Conservation (phyloP, 2,329 filamentous ascomycete genomes). For the Teratosphaeria gauchensis region DNA sequence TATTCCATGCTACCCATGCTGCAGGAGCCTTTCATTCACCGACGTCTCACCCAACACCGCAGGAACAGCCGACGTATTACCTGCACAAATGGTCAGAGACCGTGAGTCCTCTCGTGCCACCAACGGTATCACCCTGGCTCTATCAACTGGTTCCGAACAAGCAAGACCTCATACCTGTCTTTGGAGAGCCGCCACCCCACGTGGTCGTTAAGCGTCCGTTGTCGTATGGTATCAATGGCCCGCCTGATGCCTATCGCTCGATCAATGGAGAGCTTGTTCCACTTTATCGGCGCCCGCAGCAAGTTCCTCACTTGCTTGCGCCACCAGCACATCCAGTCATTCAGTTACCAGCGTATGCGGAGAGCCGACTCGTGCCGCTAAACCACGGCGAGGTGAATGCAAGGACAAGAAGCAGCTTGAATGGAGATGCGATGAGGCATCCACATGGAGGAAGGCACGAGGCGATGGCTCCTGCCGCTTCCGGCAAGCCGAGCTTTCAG, state of each 20-base stretch:
- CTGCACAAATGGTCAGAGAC: neutral
- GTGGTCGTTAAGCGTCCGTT: neutral
- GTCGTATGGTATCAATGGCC: neutral
- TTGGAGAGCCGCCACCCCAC: neutral
- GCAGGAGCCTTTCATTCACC: neutral
- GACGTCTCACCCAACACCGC: neutral
- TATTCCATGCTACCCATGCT: neutral
- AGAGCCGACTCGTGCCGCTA: too few relatives aligned
- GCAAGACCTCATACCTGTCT: neutral
- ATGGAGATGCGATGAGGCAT: too few relatives aligned
- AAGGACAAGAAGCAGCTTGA: too few relatives aligned
- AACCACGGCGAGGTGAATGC: too few relatives aligned
- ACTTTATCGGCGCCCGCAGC: neutral
- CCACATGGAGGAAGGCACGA: neutral
- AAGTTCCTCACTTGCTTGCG: too few relatives aligned
- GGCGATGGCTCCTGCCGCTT: neutral
- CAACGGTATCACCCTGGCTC: neutral
- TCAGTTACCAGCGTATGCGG: too few relatives aligned
- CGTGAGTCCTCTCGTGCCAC: neutral
- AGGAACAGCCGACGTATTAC: neutral
- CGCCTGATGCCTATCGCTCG: neutral
- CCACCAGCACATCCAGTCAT: too few relatives aligned
- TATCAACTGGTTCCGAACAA: neutral
- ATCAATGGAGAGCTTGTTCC: neutral
- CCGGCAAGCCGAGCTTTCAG: neutral